A percentile compares a stretch with the other conserved stretches of the same genome.
Evolutionary conservation across 2,329 filamentous ascomycete species (phyloP).

Genomic region (Domatiomyces catenatus): DNA sequence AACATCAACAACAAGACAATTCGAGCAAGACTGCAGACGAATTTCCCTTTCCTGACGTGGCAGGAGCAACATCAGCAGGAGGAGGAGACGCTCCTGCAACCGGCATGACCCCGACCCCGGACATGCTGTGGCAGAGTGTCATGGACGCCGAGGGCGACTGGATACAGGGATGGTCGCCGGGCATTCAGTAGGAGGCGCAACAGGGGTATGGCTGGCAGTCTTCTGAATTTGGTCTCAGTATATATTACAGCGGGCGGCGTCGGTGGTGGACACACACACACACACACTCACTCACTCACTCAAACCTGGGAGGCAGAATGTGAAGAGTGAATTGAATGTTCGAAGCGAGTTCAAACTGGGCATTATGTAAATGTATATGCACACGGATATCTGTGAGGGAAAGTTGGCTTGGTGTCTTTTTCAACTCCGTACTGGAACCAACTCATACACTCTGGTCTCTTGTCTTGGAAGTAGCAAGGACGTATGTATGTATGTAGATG

Average conservation of each 20-base stretch:
- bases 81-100: neutral
- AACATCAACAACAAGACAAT: neutral
- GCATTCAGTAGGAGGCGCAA: neutral
- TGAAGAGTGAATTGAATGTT: too few species aligned
- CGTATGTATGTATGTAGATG: too few species aligned
- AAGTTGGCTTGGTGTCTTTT: too few species aligned
- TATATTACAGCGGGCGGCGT: neutral
- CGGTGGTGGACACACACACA: neutral
- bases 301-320: too few species aligned
- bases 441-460: too few species aligned
- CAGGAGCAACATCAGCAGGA: neutral
- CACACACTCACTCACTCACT: too few species aligned
- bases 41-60: neutral
- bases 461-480: too few species aligned
- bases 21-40: constrained; percentile 1
- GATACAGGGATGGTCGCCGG: constrained; percentile 8
- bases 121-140: constrained; percentile 10
- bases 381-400: too few species aligned
- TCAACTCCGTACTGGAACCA: too few species aligned
- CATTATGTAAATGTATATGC: too few species aligned
- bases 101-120: constrained; percentile 12
- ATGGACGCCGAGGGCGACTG: constrained; percentile 12
- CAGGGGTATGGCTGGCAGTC: neutral
- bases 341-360: too few species aligned
- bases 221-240: neutral